phyloP scores from a whole-genome alignment of 163 green algal species.

The Chloroidium sp. region DNA sequence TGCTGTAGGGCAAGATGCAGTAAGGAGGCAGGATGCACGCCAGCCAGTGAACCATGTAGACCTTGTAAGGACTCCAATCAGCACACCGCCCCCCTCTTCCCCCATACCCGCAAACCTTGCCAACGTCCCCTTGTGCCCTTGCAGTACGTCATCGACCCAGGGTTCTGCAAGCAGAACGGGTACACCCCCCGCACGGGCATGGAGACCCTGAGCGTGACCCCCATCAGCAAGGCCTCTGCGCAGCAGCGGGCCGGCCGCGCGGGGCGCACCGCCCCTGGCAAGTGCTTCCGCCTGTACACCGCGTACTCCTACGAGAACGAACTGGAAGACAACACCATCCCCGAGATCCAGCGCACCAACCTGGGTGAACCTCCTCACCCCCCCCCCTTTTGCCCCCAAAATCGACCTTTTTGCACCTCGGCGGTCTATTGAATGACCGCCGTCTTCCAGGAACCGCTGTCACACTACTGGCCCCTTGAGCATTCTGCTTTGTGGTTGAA shows the following conservation, averaged over 20 bases:
- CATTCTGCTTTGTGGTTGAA: too few species aligned
- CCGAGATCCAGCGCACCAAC: constrained; percentile 94
- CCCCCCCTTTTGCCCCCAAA: constrained; percentile 3
- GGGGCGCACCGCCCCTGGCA: constrained; percentile 61
- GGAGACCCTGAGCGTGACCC: constrained; percentile 85
- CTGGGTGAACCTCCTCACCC: constrained; percentile 36
- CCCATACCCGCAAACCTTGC: too few species aligned
- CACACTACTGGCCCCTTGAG: background rate
- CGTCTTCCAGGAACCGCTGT: background rate
- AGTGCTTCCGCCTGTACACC: constrained; percentile 96
- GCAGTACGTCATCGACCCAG: constrained; percentile 77
- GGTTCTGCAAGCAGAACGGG: constrained; percentile 84
- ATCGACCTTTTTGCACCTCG: constrained; percentile 25
- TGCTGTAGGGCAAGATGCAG: too few species aligned
- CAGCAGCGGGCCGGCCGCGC: constrained; percentile 72
- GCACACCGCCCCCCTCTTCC: too few species aligned
- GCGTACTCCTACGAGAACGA: constrained; percentile 87
- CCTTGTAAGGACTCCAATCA: too few species aligned
- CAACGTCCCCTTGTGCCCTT: too few species aligned
- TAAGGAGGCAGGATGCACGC: too few species aligned
- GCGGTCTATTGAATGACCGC: constrained; percentile 18
- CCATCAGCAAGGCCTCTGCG: constrained; percentile 76
- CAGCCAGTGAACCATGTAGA: too few species aligned
- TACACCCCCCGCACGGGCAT: constrained; percentile 93
- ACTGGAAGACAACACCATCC: constrained; percentile 90